Percentiles rank a stretch among this genome's conserved stretches.
These are phyloP conservation scores for Radiomyces spectabilis DNA, from an alignment of 192 early-diverging fungal genomes.

Conservation along the genomic window DNA sequence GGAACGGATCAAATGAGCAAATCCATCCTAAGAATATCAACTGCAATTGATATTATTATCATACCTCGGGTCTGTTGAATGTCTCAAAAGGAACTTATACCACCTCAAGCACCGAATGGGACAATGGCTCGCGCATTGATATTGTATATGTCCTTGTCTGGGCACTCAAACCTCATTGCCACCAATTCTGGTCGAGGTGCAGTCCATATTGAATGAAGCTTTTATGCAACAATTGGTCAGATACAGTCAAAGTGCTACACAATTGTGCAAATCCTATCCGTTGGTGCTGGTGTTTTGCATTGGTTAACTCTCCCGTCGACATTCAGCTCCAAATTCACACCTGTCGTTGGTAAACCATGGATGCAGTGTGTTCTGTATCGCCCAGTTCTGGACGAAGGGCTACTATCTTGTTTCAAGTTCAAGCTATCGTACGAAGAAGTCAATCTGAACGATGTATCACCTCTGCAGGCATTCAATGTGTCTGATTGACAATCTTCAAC, in stretches of 20 bases:
- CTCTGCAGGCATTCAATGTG: too few relatives aligned
- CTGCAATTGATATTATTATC: background rate
- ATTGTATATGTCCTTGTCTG: background rate
- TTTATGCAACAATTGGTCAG: background rate
- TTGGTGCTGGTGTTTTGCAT: background rate
- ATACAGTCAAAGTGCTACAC: background rate
- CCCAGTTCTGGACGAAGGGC: too few relatives aligned
- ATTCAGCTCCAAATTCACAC: too few relatives aligned
- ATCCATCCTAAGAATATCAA: background rate
- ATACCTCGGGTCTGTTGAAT: background rate
- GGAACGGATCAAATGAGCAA: background rate
- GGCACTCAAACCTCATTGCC: background rate
- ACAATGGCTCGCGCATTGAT: background rate
- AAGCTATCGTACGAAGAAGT: too few relatives aligned
- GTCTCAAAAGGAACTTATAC: background rate
- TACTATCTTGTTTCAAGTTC: too few relatives aligned
- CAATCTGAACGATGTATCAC: too few relatives aligned
- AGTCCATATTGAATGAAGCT: background rate
- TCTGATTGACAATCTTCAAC: too few relatives aligned
- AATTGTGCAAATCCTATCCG: background rate
- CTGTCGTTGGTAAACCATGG: too few relatives aligned
- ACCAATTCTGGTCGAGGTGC: background rate
- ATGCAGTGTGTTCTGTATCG: too few relatives aligned
- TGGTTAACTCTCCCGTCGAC: background rate
- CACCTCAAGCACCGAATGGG: background rate